Evolutionary conservation across 129 eudicot genomes (phyloP), one percentile per base, ranked within the genome.

Genomic region (Lonicera japonica): DNA sequence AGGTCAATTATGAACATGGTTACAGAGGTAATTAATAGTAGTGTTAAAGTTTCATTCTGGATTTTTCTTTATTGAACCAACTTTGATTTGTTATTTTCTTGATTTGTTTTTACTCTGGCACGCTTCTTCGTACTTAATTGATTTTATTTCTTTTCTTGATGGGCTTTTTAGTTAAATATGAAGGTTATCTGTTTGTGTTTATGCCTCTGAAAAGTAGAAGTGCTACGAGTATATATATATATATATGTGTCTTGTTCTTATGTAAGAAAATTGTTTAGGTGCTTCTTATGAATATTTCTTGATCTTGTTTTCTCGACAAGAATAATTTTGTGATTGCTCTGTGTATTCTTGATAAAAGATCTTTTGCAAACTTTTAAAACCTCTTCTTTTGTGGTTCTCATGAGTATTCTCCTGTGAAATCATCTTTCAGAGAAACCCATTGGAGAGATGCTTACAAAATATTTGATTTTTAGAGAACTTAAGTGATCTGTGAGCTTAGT

Each of bases 151-250:
- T n/a, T n/a, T n/a, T n/a, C n/a, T n/a, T n/a, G n/a, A 11, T 12
- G 50, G n/a, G 21, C 21, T 50, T 11, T 47, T 0, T 4, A 11
- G 14, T 47, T 4, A 15, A 47, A 0, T 47, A 14, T 47, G 53
- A 47, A 47, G 53, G n/a, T n/a, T 50, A 50, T 50, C 20, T 50
- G 55, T 9, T 25, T 29, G 22, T 58, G 47, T 11, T 58, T 58
- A n/a, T 25, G 46, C 24, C 16, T 50, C n/a, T 50, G 20, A 17
- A n/a, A n/a, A n/a, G n/a, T n/a, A n/a, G n/a, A n/a, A n/a, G 20
- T 3, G 5, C 21, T 50, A 50, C 2, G 19, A 17, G 19, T 17
- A 12, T 1, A 5, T 50, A 3, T 50, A 0, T n/a, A n/a, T n/a
- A n/a, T n/a, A n/a, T n/a, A n/a, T n/a, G n/a, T n/a, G 21, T n/a